Conservation (phyloP, 2,329 filamentous ascomycete genomes). For the Aspergillus arachidicola region DNA sequence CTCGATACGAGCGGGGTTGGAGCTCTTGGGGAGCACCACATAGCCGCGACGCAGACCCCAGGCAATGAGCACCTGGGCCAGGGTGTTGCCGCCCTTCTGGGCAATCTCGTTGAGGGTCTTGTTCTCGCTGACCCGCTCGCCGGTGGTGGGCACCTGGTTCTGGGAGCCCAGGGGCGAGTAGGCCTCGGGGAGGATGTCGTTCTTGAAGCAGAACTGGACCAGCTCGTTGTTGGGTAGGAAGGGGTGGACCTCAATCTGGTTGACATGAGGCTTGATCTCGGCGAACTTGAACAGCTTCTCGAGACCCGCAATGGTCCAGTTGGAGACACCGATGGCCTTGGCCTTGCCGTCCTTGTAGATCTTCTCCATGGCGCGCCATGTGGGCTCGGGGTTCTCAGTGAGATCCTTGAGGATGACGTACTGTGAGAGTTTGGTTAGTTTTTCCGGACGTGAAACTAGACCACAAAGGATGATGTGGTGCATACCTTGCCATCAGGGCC, state of each 20-base stretch:
- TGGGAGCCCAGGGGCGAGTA: constrained; percentile 61
- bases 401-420: constrained; percentile 66
- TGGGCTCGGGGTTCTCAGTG: constrained; percentile 64
- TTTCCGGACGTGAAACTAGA: not conserved
- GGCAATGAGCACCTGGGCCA: constrained; percentile 64
- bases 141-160: constrained; percentile 69
- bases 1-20: constrained; percentile 65
- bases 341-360: constrained; percentile 62
- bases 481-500: constrained; percentile 55
- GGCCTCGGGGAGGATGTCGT: constrained; percentile 45
- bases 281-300: constrained; percentile 48
- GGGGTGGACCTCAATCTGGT: constrained; percentile 51
- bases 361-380: constrained; percentile 70
- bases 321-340: constrained; percentile 75
- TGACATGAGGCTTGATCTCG: constrained; percentile 46
- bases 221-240: constrained; percentile 51
- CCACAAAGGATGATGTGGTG: not conserved
- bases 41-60: constrained; percentile 70
- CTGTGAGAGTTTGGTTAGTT: constrained; percentile 26
- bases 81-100: constrained; percentile 58
- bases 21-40: constrained; percentile 70
- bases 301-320: constrained; percentile 63
- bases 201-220: constrained; percentile 44
- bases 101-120: constrained; percentile 61
- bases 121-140: constrained; percentile 66